Conservation (phyloP, 2,329 filamentous ascomycete genomes). For the Nectriaceae sp. region DNA sequence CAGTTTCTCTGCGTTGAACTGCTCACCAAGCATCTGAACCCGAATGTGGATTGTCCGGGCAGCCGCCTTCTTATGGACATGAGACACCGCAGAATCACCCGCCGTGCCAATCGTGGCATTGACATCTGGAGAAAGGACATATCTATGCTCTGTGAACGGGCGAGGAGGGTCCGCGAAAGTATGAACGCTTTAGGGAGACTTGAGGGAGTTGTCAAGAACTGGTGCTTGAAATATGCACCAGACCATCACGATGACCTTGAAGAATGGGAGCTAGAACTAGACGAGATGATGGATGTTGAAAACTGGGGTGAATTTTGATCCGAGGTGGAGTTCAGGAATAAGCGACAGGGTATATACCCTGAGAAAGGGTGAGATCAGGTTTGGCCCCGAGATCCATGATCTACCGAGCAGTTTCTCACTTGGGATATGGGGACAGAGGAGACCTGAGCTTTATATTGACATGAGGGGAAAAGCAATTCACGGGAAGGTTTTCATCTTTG, state of each 20-base stretch:
- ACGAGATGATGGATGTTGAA: background rate
- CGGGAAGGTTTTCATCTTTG: too few species aligned
- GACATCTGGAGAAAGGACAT: conserved; percentile 12
- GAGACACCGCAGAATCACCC: conserved; percentile 16
- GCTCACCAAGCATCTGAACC: conserved; percentile 24
- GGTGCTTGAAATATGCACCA: background rate
- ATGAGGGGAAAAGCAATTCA: too few species aligned
- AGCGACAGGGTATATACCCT: too few species aligned
- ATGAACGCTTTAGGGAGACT: background rate
- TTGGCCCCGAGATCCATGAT: too few species aligned
- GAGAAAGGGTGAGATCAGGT: too few species aligned
- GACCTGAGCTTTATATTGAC: too few species aligned
- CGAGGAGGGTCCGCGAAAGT: background rate
- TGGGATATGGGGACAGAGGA: too few species aligned
- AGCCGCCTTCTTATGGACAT: conserved; percentile 11
- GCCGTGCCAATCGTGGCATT: conserved; percentile 3
- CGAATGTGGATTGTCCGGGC: background rate
- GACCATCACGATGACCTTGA: background rate
- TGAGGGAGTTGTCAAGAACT: background rate
- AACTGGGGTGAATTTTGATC: background rate
- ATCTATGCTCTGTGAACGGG: background rate
- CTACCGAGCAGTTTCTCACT: too few species aligned
- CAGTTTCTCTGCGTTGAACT: conserved; percentile 40
- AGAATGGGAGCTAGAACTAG: background rate
- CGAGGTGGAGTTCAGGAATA: too few species aligned